Evolutionary conservation across 2,329 filamentous ascomycete species (phyloP).

Genomic region (Cladorrhinum sp.): DNA sequence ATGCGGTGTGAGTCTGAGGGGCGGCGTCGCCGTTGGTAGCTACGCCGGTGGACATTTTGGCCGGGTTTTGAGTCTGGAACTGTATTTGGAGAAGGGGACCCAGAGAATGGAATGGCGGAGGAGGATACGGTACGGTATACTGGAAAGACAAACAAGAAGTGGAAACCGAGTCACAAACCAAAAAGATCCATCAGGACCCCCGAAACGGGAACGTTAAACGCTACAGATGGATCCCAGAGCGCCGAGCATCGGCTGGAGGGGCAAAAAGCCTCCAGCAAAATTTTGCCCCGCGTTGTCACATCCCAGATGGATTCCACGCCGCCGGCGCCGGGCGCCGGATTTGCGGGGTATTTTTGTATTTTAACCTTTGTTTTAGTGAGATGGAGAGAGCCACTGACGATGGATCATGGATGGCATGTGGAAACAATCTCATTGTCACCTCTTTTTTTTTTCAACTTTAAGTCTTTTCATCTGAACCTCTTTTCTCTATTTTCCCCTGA

Average conservation of each 20-base stretch:
- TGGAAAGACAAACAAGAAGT: conserved; percentile 1
- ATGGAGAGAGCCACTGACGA: not conserved
- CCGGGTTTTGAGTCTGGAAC: not conserved
- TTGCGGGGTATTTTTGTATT: not conserved
- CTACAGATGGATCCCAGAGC: not conserved
- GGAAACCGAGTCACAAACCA: conserved; percentile 4
- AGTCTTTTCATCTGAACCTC: not conserved
- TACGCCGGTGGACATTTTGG: conserved; percentile 43
- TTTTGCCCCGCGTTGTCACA: conserved; percentile 21
- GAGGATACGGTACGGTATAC: too few species aligned
- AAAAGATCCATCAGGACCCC: conserved; percentile 11
- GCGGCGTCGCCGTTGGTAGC: conserved; percentile 34
- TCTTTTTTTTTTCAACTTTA: not conserved
- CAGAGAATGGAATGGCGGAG: too few species aligned
- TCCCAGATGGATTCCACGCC: not conserved
- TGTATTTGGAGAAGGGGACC: not conserved
- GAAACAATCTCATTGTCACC: not conserved
- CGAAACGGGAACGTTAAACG: conserved; percentile 1
- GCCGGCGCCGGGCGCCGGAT: not conserved
- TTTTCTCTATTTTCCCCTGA: not conserved
- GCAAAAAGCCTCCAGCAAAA: conserved; percentile 15
- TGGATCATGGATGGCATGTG: conserved; percentile 5
- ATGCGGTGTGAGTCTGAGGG: conserved; percentile 39
- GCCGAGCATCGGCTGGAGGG: conserved; percentile 23
- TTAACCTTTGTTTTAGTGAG: not conserved